These are phyloP conservation scores for Sambucus nigra DNA, from an alignment of 129 eudicot species.

Conservation along the genomic window DNA sequence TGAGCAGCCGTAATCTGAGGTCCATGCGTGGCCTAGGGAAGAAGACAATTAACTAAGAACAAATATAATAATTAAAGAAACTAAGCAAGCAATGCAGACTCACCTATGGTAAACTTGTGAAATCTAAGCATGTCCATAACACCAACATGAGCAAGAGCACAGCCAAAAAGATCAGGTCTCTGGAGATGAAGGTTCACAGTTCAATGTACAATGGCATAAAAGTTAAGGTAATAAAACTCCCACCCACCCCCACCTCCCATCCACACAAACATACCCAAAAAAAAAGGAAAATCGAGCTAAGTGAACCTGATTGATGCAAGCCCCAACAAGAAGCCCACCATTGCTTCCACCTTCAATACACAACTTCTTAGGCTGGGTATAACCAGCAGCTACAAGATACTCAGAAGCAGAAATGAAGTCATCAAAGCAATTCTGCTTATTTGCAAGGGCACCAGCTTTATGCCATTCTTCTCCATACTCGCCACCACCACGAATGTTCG, in stretches of 20 bases:
- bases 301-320: slow-evolving; percentile 90
- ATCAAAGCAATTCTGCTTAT: slow-evolving; percentile 80
- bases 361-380: slow-evolving; percentile 64
- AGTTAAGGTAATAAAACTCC: background rate
- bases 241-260: too few relatives aligned
- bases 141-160: slow-evolving; percentile 98
- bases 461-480: slow-evolving; percentile 99
- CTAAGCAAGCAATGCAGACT: slow-evolving; percentile 11
- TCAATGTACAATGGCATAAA: slow-evolving; percentile 2
- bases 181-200: slow-evolving; percentile 17
- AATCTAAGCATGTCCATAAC: slow-evolving; percentile 99
- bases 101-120: slow-evolving; percentile 92
- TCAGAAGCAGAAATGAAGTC: slow-evolving; percentile 79
- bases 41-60: background rate
- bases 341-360: slow-evolving; percentile 99
- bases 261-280: background rate
- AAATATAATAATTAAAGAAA: background rate
- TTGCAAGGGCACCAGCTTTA: slow-evolving; percentile 57
- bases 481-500: slow-evolving; percentile 98
- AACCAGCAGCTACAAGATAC: slow-evolving; percentile 69
- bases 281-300: background rate
- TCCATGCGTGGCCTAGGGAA: slow-evolving; percentile 81
- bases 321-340: slow-evolving; percentile 88
- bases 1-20: slow-evolving; percentile 83
- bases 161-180: slow-evolving; percentile 95